Base-by-base conservation (phyloP, 2,329 filamentous ascomycete genomes). In the Lasiodiplodia sp. region DNA sequence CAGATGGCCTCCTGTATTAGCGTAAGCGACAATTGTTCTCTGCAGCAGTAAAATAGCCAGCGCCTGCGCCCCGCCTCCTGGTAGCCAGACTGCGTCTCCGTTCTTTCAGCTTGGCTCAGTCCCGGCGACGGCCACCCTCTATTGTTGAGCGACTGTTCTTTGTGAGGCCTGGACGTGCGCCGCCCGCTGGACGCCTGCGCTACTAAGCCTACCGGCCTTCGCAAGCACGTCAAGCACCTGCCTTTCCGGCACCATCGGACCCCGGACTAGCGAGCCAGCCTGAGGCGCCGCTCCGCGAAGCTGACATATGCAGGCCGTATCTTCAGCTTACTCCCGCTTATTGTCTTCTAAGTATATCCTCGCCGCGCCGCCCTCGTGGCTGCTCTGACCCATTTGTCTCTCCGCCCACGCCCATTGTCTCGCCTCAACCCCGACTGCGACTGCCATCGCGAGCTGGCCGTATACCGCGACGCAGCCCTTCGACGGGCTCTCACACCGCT, bases 241-340 rank as follows among this genome's bases (percentile, higher is more conserved):
- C 55, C 55, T 21, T 57, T 57, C 55, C 55, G 55, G 55, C 55
- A 12, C n/a, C 38, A 21, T 51, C 58, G 40, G 58, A 47, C 40
- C 58, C 44, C 58, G 58, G 58, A 51, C 8, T 49, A 47, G 58
- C 44, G 58, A 44, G 25, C 40, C 44, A 44, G 25, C 40, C 58
- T 63, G 6, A 63, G 44, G 40, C 40, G 40, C 23, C 37, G 44
- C 34, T 18, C 31, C n/a, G n/a, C 16, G 44, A 21, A 55, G 63
- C 63, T 66, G 63, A 66, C 63, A 56, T 66, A 66, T 66, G 63
- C 63, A 66, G 63, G 63, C 34, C 60, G 25, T 66, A 56, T 66
- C 52, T 25, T 40, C 63, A 66, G 63, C 63, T 66, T 55, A 66
- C 63, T 66, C 28, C 52, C 37, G 23, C 51, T 65, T 44, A 55